These are phyloP conservation scores for Aspergillus intermedius DNA, from an alignment of 2,329 filamentous ascomycete species.

Conservation along the genomic window DNA sequence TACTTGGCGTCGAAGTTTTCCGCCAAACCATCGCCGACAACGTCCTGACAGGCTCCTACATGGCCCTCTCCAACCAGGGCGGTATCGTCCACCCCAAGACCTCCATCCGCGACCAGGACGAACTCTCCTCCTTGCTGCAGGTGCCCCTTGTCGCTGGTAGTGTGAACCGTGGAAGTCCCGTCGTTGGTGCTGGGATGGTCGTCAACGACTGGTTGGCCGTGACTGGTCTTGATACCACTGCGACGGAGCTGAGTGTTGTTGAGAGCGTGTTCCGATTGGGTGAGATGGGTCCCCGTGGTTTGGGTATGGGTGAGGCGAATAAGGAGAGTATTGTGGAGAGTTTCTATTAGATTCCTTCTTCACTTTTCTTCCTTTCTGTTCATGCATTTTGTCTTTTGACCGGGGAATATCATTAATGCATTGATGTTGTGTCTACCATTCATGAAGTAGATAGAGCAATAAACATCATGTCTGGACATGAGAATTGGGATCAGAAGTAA, in stretches of 20 bases:
- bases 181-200: slow-evolving; percentile 95
- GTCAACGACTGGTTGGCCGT: slow-evolving; percentile 98
- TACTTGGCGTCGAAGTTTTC: slow-evolving; percentile 58
- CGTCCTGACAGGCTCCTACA: slow-evolving; percentile 92
- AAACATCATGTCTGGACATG: too few species aligned
- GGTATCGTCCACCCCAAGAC: slow-evolving; percentile 98
- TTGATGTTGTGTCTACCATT: too few species aligned
- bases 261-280: slow-evolving; percentile 94
- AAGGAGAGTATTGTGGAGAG: slow-evolving; percentile 99
- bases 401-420: background rate
- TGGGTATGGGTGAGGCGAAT: slow-evolving; percentile 51
- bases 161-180: slow-evolving; percentile 85
- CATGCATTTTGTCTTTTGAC: background rate
- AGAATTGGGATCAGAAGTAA: background rate
- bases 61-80: slow-evolving; percentile 91
- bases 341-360: slow-evolving; percentile 66
- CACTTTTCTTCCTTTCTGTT: slow-evolving; percentile 3
- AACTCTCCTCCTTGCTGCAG: slow-evolving; percentile 86
- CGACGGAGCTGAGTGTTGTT: slow-evolving; percentile 93
- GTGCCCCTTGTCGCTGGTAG: slow-evolving; percentile 91
- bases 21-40: slow-evolving; percentile 93
- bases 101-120: slow-evolving; percentile 94
- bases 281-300: slow-evolving; percentile 65
- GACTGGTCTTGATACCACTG: slow-evolving; percentile 86
- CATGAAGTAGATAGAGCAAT: too few species aligned